Evolutionary conservation across 2,329 filamentous ascomycete species (phyloP).

Genomic region (Aspergillus terreus): DNA sequence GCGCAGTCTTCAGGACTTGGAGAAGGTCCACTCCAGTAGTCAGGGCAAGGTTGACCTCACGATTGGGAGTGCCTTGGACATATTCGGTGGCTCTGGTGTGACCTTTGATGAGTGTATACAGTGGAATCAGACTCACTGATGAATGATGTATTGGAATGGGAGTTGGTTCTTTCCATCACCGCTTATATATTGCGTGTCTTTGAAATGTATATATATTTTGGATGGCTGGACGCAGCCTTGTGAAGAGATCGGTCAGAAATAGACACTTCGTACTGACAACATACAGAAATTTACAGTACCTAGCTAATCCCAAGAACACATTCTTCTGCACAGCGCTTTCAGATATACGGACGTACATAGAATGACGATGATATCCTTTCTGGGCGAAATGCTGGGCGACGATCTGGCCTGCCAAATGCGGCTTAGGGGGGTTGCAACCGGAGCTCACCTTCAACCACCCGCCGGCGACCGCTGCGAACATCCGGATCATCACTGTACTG

Average conservation of each 20-base stretch:
- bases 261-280: neutral
- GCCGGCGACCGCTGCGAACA: constrained; percentile 1
- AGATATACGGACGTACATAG: neutral
- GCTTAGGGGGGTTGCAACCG: constrained; percentile 9
- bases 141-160: neutral
- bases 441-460: constrained; percentile 1
- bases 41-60: constrained; percentile 82
- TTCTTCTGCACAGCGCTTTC: neutral
- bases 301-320: neutral
- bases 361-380: neutral
- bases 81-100: constrained; percentile 86
- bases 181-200: neutral
- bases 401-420: constrained; percentile 11
- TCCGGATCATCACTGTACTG: constrained; percentile 1
- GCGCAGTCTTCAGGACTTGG: constrained; percentile 73
- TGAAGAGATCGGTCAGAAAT: neutral
- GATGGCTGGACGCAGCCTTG: neutral
- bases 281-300: too few species aligned
- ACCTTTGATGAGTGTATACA: constrained; percentile 82
- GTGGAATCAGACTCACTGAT: constrained; percentile 65
- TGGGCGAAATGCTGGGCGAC: neutral
- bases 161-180: too few species aligned
- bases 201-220: neutral
- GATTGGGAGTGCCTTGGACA: constrained; percentile 92
- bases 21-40: constrained; percentile 75